These are phyloP conservation scores for Vaccinium corymbosum DNA, from an alignment of 148 eudicot genomes.

Conservation along the genomic window DNA sequence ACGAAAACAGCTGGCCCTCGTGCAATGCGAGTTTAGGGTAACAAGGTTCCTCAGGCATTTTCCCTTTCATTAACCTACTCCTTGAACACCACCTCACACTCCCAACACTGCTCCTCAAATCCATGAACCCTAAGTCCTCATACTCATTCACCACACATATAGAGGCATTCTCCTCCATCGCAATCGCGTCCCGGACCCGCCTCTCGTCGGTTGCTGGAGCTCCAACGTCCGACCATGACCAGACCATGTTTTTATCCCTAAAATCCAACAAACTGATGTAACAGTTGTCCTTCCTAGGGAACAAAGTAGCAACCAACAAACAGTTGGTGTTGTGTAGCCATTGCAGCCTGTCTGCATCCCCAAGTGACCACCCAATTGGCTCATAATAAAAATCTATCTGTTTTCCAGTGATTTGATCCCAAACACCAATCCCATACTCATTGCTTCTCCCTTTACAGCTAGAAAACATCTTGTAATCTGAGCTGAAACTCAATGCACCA, in stretches of 20 bases:
- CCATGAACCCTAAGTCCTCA: conserved; percentile 88
- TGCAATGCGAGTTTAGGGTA: conserved; percentile 77
- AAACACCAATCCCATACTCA: conserved; percentile 80
- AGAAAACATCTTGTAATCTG: conserved; percentile 48
- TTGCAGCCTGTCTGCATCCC: conserved; percentile 82
- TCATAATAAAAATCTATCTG: conserved; percentile 86
- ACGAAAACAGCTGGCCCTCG: conserved; percentile 72
- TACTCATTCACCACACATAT: conserved; percentile 83
- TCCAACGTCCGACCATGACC: conserved; percentile 81
- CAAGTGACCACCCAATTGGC: conserved; percentile 74
- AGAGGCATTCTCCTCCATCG: conserved; percentile 61
- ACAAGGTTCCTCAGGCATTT: conserved; percentile 68
- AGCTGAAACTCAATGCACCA: conserved; percentile 58
- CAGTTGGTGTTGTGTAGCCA: conserved; percentile 66
- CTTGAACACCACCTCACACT: conserved; percentile 76
- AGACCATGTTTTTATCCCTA: conserved; percentile 62
- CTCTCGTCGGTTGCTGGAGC: conserved; percentile 44
- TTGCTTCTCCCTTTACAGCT: conserved; percentile 90
- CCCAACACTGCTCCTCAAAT: conserved; percentile 54
- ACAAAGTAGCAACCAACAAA: conserved; percentile 72
- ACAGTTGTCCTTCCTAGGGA: conserved; percentile 81
- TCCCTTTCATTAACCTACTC: conserved; percentile 62
- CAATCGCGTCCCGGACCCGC: conserved; percentile 76
- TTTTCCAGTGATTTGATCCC: conserved; percentile 81
- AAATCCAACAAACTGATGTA: conserved; percentile 80